phyloP scores from a whole-genome alignment of 2,329 filamentous ascomycete genomes.

The Didymella sp. region DNA sequence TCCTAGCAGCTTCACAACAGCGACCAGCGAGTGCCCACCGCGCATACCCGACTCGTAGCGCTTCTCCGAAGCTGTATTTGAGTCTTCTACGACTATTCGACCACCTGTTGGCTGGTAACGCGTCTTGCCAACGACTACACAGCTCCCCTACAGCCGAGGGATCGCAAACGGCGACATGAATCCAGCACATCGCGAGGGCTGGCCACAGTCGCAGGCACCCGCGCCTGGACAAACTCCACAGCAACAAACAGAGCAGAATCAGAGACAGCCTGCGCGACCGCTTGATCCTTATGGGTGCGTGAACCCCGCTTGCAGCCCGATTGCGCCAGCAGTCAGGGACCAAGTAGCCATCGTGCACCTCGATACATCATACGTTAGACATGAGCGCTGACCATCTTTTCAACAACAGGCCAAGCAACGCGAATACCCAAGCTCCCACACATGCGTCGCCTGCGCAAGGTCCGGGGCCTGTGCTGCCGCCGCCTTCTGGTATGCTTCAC shows the following conservation, averaged over 20 bases:
- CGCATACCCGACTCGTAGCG: constrained; percentile 19
- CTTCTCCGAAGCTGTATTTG: constrained; percentile 25
- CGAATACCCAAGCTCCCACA: constrained; percentile 41
- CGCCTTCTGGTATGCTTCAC: constrained; percentile 47
- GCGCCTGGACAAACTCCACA: constrained; percentile 52
- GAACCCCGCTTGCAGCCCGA: constrained; percentile 8
- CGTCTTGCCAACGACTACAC: constrained; percentile 25
- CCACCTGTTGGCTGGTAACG: constrained; percentile 23
- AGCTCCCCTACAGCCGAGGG: constrained; percentile 36
- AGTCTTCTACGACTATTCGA: constrained; percentile 23
- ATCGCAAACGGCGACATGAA: constrained; percentile 49
- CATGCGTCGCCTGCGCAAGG: constrained; percentile 49
- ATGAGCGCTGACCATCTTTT: constrained; percentile 27
- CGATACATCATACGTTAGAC: constrained; percentile 16
- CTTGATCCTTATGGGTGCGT: constrained; percentile 49
- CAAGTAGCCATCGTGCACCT: constrained; percentile 24
- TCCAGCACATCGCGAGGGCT: constrained; percentile 51
- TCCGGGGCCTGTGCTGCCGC: constrained; percentile 48
- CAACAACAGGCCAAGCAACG: constrained; percentile 40
- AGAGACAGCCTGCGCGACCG: constrained; percentile 43
- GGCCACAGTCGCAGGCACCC: constrained; percentile 55
- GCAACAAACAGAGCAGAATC: constrained; percentile 46
- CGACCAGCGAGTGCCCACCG: constrained; percentile 22
- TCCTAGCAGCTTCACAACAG: constrained; percentile 30
- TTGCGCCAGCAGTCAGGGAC: constrained; percentile 26